These are phyloP conservation scores for Sutorius eximius DNA, from an alignment of 1,284 basidiomycete species.

Conservation along the genomic window DNA sequence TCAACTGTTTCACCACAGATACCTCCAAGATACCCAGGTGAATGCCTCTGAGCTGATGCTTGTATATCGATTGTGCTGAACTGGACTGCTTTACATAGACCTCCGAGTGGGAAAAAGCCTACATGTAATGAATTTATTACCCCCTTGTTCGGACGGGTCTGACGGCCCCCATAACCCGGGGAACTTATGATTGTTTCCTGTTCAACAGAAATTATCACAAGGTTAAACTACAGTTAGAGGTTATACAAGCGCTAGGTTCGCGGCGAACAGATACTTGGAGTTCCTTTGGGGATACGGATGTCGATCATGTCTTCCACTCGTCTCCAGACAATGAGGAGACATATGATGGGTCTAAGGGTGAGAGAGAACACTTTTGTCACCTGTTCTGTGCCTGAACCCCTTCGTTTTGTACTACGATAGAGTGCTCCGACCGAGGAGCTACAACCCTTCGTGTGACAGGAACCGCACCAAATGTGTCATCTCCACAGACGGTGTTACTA, in stretches of 20 bases:
- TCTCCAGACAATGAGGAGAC: not conserved
- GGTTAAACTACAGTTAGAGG: slow-evolving; percentile 67
- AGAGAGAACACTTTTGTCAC: not conserved
- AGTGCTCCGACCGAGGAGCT: not conserved
- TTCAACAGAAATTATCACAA: slow-evolving; percentile 64
- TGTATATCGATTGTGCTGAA: not conserved
- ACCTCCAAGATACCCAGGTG: slow-evolving; percentile 72
- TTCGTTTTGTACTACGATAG: slow-evolving; percentile 3
- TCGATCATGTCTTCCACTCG: not conserved
- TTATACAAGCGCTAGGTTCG: slow-evolving; percentile 41
- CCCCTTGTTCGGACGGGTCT: not conserved
- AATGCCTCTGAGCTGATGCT: slow-evolving; percentile 5
- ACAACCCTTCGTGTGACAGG: not conserved
- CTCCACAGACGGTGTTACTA: not conserved
- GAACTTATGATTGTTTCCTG: not conserved
- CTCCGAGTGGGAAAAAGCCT: slow-evolving; percentile 81
- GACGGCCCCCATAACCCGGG: not conserved
- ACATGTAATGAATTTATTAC: slow-evolving; percentile 55
- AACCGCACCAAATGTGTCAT: not conserved
- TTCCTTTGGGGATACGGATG: slow-evolving; percentile 10
- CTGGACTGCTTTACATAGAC: slow-evolving; percentile 44
- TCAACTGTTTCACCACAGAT: slow-evolving; percentile 38
- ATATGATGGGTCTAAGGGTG: slow-evolving; percentile 11
- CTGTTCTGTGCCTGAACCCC: not conserved
- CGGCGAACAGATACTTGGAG: slow-evolving; percentile 26